A percentile compares a stretch with the other conserved stretches of the same genome.
Evolutionary conservation across 345 rosid genomes (phyloP).

Genomic region (Nasturtium officinale): DNA sequence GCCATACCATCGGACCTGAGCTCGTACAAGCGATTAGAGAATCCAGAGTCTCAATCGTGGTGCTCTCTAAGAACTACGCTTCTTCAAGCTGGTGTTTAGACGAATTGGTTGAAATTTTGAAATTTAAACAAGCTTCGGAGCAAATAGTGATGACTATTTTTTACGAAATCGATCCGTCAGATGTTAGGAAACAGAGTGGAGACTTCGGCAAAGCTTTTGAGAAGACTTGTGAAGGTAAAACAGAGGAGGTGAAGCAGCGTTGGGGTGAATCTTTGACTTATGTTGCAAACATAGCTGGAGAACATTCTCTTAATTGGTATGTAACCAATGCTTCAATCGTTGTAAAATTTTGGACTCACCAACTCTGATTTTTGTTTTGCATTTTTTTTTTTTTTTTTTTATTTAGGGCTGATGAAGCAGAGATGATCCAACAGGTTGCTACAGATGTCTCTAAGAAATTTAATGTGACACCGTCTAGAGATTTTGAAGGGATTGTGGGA

Average conservation of each 20-base stretch:
- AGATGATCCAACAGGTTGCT: constrained; percentile 9
- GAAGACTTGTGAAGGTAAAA: not conserved
- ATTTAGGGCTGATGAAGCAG: constrained; percentile 5
- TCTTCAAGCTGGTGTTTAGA: not conserved
- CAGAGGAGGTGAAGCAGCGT: not conserved
- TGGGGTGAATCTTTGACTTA: not conserved
- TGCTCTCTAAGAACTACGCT: not conserved
- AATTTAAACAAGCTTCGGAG: not conserved
- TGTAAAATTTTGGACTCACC: not conserved
- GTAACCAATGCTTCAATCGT: not conserved
- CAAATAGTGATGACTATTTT: not conserved
- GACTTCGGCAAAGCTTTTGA: not conserved
- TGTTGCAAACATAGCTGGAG: not conserved
- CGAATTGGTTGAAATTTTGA: not conserved
- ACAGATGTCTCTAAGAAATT: not conserved
- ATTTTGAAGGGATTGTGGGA: not conserved
- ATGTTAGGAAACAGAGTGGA: not conserved
- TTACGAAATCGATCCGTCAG: not conserved
- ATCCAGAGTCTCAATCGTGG: not conserved
- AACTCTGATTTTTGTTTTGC: not conserved
- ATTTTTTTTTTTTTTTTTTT: too few species aligned
- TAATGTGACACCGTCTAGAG: not conserved
- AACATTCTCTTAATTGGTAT: not conserved
- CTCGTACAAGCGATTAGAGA: not conserved
- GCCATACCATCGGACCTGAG: not conserved